Base-by-base conservation (phyloP, 176 grass and related monocot genomes). In the Ampelocalamus luodianensis region DNA sequence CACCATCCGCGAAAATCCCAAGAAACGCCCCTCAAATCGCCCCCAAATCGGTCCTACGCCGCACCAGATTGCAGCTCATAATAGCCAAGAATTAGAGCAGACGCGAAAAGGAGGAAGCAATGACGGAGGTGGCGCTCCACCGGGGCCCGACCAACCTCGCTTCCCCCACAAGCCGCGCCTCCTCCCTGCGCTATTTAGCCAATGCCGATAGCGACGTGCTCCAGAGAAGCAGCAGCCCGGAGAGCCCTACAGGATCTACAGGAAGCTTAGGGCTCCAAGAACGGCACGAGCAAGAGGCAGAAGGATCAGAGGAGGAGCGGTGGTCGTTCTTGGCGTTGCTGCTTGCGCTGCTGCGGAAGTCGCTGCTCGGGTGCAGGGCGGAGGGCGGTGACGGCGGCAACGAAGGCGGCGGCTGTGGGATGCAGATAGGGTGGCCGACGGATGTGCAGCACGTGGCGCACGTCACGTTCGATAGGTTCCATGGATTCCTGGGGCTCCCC, bases 351-450 rank as follows among this genome's bases (percentile, higher is more conserved):
- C 70, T 94, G 5, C 84, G 94, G 46, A 94, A 91, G 63, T 97
- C 94, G 74, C 49, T 94, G 49, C 66, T 92, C n/a, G 87, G 89
- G 49, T 97, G 94, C 92, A 94, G 87, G 70, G 84, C 92, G 76
- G 90, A 83, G 32, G 84, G 67, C 75, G 81, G 49, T 22, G 82
- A 24, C 56, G 54, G 34, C 60, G 10, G 24, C 48, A 71, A 61
- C 51, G 85, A 80, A 37, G 75, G 26, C 82, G 78, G 79, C 58
- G 68, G 74, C 78, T 27, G 73, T 2, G 65, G 89, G 60, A 97
- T 97, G 94, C 92, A 97, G 90, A 97, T 97, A 55, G 94, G 94
- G n/a, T 89, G 83, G 82, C 94, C 94, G 23, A 97, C 92, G 12
- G 79, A 97, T 23, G 94, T 97, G 81, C 92, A 85, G 22, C 94